Evolutionary conservation across 108 stramenopile species (phyloP).

Genomic region (Schizochytrium sp.): DNA sequence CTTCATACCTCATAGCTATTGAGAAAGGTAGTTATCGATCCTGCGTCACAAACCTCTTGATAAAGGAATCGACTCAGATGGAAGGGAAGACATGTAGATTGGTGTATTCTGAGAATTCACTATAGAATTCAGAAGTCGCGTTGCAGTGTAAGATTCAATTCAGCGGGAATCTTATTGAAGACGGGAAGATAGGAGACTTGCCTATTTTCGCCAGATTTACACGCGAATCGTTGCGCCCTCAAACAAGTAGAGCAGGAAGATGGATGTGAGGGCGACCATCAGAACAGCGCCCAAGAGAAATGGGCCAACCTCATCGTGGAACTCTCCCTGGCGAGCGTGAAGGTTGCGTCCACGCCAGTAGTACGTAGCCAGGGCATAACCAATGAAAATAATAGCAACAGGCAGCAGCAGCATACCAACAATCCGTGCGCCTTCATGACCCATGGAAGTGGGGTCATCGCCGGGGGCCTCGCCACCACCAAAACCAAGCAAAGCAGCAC

Average conservation of each 20-base stretch:
- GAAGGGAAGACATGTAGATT: too few species aligned
- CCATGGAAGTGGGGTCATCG: slow-evolving; percentile 82
- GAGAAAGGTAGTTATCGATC: too few species aligned
- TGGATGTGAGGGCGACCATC: slow-evolving; percentile 47
- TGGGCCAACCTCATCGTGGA: slow-evolving; percentile 63
- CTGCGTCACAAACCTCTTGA: too few species aligned
- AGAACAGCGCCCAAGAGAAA: slow-evolving; percentile 61
- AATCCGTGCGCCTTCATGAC: slow-evolving; percentile 64
- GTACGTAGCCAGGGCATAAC: slow-evolving; percentile 29
- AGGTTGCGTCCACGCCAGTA: not conserved
- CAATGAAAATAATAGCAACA: slow-evolving; percentile 21
- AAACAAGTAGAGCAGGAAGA: slow-evolving; percentile 56
- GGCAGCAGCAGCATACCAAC: slow-evolving; percentile 41
- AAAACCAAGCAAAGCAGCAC: slow-evolving; percentile 85
- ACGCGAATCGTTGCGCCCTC: slow-evolving; percentile 19
- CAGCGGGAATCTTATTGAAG: too few species aligned
- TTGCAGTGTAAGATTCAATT: too few species aligned
- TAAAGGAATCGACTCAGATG: too few species aligned
- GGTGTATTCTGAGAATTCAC: too few species aligned
- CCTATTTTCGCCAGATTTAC: too few species aligned
- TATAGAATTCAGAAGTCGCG: too few species aligned
- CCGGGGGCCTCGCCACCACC: slow-evolving; percentile 71
- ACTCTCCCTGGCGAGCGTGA: slow-evolving; percentile 8
- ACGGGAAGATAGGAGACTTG: too few species aligned
- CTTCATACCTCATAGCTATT: too few species aligned